Base-by-base conservation (phyloP, 805 yeast genomes). In the Yamadazyma insecticola region DNA sequence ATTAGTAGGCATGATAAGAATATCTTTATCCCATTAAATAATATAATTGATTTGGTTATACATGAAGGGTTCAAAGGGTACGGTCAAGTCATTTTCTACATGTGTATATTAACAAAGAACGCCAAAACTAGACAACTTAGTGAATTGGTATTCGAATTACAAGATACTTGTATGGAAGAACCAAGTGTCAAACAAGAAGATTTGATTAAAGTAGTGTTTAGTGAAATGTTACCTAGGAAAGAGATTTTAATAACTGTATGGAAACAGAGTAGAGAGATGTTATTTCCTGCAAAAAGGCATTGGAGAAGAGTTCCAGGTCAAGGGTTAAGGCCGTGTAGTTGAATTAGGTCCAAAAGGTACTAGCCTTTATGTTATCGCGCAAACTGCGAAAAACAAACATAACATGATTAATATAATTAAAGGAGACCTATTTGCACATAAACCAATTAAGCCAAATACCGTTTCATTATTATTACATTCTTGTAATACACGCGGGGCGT, bases 61-160 rank as follows among this genome's bases (percentile, higher is more conserved):
- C 82, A 82, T 48, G 95, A 85, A 52, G 89, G 84, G 0, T 83
- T 85, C 49, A 66, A 66, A 33, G 81, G 81, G 5, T 72, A 76
- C 39, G 78, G 78, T 39, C 68, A 65, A 40, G 86, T 82, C 7
- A 61, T 79, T 2, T 79, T 69, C 50, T 79, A 82, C 47, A 56
- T 84, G 50, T 75, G 80, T 24, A 60, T 82, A 4, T 57, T 82
- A 21, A 70, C 78, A 12, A 67, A 67, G 31, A 45, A 51, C 23
- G 51, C 47, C 16, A 26, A 31, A 3, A n/a, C n/a, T n/a, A n/a
- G 24, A 27, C 19, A 19, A 13, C 18, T n/a, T n/a, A n/a, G n/a
- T n/a, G n/a, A n/a, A n/a, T n/a, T n/a, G n/a, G n/a, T n/a, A n/a
- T n/a, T n/a, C n/a, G n/a, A n/a, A n/a, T n/a, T n/a, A n/a, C 15